Base-by-base conservation (phyloP, 2,329 filamentous ascomycete genomes). In the Fusarium pseudonygamai region DNA sequence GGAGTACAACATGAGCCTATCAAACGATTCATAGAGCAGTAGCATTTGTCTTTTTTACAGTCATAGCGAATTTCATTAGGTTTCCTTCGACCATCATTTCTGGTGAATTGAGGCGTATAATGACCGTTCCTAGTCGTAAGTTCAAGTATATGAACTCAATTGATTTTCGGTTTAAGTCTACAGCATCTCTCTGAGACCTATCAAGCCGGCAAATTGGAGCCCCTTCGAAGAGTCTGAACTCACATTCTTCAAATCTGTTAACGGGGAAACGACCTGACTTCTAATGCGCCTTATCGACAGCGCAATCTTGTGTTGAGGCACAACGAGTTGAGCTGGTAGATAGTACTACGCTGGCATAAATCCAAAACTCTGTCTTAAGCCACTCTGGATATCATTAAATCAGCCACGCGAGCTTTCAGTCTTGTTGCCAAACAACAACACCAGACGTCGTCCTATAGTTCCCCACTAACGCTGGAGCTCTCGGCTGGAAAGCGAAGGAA, bases 1-100 rank as follows among this genome's bases (percentile, higher is more conserved):
- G 55, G 71, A 76, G 43, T 76, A 69, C 12, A 69, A 70, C 30
- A 69, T 69, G 52, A 69, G 59, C 26, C 66, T 69, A 2, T 42
- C 66, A 14, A 39, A 34, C 12, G 67, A 70, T 37, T 59, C 67
- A n/a, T 45, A 28, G 26, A 28, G 12, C 8, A 6, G 8, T 15
- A 30, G 16, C 40, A 32, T 43, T 7, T 64, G 22, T 37, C 42
- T 52, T 53, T 39, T 46, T 16, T 42, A 20, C 9, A 39, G 22
- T 59, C 36, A 58, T 52, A 65, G 59, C 59, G 67, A 32, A 37
- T 39, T 53, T 43, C 10, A 56, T 63, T 26, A 12, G 18, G n/a
- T n/a, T 24, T 24, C 12, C 9, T 42, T 34, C 15, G 15, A 34
- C 15, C 8, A 7, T 36, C 28, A n/a, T 14, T 24, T 2, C 9